Conservation (phyloP, 1,139 yeast species). For the Taphrina wiesneri region DNA sequence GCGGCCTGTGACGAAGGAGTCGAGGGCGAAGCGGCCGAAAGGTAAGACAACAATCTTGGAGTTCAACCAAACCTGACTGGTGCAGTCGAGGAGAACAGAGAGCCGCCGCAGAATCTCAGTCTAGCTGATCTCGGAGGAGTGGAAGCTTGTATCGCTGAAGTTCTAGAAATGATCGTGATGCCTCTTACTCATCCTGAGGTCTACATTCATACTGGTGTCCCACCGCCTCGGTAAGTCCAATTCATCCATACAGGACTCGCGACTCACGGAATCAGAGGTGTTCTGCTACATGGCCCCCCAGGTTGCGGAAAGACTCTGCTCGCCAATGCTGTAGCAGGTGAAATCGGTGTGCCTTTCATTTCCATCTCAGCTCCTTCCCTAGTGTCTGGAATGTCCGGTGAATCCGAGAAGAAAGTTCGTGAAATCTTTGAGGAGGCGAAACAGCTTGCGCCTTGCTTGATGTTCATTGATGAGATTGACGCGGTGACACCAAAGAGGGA, state of each 20-base stretch:
- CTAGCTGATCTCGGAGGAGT: slow-evolving; percentile 85
- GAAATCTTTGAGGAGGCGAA: slow-evolving; percentile 94
- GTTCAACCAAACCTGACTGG: background rate
- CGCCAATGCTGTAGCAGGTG: slow-evolving; percentile 88
- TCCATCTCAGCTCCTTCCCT: slow-evolving; percentile 93
- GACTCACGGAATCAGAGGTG: slow-evolving; percentile 58
- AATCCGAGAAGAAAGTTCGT: slow-evolving; percentile 87
- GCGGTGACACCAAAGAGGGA: slow-evolving; percentile 98
- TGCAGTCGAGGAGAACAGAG: slow-evolving; percentile 49
- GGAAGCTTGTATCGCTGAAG: slow-evolving; percentile 75
- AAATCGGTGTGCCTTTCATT: slow-evolving; percentile 86
- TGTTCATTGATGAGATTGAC: slow-evolving; percentile 94
- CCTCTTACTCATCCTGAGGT: slow-evolving; percentile 94
- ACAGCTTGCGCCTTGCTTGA: slow-evolving; percentile 81
- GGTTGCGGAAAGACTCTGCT: slow-evolving; percentile 98
- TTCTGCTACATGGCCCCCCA: slow-evolving; percentile 92
- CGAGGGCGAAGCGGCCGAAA: slow-evolving; percentile 51
- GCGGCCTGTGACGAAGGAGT: slow-evolving; percentile 44
- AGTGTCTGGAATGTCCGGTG: slow-evolving; percentile 99
- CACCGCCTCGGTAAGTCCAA: slow-evolving; percentile 62
- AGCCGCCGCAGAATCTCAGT: slow-evolving; percentile 65
- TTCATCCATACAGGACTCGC: background rate
- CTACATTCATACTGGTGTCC: slow-evolving; percentile 81
- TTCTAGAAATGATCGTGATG: slow-evolving; percentile 85
- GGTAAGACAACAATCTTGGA: slow-evolving; percentile 43